A percentile compares a stretch with the other conserved stretches of the same genome.
These are phyloP conservation scores for Prosopis cineraria DNA, from an alignment of 306 rosid species.

Conservation along the genomic window DNA sequence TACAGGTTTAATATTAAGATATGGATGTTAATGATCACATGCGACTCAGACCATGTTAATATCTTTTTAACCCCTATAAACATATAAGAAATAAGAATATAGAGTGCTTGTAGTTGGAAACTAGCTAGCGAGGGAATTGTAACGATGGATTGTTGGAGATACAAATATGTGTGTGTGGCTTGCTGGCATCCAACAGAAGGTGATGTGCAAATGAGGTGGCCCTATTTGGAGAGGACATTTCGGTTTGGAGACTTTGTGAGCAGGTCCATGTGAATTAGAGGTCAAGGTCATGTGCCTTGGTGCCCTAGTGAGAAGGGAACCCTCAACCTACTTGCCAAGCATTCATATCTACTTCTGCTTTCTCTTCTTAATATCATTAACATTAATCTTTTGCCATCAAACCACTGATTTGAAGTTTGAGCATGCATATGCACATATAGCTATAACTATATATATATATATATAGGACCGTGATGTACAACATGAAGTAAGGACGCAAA, in stretches of 20 bases:
- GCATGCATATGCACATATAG: not conserved
- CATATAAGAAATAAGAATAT: too few species aligned
- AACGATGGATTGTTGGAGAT: not conserved
- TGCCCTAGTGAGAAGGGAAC: slow-evolving; percentile 24
- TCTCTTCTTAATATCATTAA: not conserved
- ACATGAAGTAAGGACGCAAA: not conserved
- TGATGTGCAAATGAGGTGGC: slow-evolving; percentile 21
- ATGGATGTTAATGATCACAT: too few species aligned
- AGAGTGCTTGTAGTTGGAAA: too few species aligned
- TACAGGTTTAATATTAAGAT: too few species aligned
- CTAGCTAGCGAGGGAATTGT: not conserved
- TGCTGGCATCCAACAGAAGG: not conserved
- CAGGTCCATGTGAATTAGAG: slow-evolving; percentile 31
- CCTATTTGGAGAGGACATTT: not conserved
- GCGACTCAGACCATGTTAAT: too few species aligned
- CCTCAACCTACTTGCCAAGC: not conserved
- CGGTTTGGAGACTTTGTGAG: not conserved
- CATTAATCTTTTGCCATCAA: not conserved
- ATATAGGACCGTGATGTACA: not conserved
- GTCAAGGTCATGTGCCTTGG: slow-evolving; percentile 9
- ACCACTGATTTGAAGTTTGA: not conserved
- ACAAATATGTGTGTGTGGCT: not conserved
- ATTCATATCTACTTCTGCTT: too few species aligned
- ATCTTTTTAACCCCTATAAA: too few species aligned
- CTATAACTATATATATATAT: not conserved